Conservation (phyloP, 2,329 filamentous ascomycete genomes). For the Curvularia sp. region DNA sequence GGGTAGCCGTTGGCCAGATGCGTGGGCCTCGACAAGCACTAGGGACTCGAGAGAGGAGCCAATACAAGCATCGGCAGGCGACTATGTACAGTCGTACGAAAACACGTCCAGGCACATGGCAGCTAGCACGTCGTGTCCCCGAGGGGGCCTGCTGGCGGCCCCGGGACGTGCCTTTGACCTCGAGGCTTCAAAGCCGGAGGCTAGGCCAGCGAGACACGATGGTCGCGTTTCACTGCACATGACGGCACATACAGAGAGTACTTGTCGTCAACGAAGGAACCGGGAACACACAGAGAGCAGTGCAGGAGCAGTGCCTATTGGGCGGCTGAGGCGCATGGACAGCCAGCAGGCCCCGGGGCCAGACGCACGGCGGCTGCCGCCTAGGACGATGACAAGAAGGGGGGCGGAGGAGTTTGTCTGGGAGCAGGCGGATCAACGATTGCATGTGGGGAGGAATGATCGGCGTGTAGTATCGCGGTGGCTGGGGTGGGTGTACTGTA, state of each 20-base stretch:
- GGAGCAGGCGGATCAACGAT: conserved; percentile 18
- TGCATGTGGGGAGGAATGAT: conserved; percentile 36
- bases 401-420: conserved; percentile 28
- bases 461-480: conserved; percentile 40
- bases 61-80: conserved; percentile 19
- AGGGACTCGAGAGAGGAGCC: conserved; percentile 4
- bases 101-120: conserved; percentile 44
- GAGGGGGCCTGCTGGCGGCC: conserved; percentile 21
- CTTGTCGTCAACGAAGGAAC: conserved; percentile 6
- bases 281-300: conserved; percentile 10
- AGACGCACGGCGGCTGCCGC: conserved; percentile 17
- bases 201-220: conserved; percentile 31
- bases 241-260: conserved; percentile 13
- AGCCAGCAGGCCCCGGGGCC: neutral
- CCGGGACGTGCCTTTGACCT: conserved; percentile 31
- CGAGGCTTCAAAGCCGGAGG: conserved; percentile 26
- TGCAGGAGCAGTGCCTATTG: conserved; percentile 8
- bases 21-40: neutral
- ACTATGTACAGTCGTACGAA: conserved; percentile 35
- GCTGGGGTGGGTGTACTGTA: conserved; percentile 36
- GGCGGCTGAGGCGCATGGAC: conserved; percentile 3
- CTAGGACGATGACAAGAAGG: conserved; percentile 20
- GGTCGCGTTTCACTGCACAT: conserved; percentile 39
- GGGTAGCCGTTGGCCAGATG: neutral
- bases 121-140: conserved; percentile 30